These are phyloP conservation scores for Daucus carota DNA, from an alignment of 129 eudicot species.

Conservation along the genomic window DNA sequence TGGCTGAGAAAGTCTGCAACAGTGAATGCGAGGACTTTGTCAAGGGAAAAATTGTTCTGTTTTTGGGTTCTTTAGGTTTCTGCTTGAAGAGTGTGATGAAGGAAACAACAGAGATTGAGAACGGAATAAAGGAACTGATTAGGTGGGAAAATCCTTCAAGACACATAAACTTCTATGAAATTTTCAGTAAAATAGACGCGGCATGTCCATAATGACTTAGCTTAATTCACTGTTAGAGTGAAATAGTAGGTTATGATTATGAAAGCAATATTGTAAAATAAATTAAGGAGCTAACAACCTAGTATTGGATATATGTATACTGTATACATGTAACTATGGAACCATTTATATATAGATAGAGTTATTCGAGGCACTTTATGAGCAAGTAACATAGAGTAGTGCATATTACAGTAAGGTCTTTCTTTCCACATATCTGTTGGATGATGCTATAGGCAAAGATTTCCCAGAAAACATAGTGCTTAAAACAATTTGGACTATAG, in stretches of 20 bases:
- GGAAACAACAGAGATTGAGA: constrained; percentile 37
- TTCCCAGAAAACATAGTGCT: too few relatives aligned
- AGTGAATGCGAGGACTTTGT: constrained; percentile 24
- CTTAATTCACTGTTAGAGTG: constrained; percentile 7
- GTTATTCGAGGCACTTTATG: not conserved
- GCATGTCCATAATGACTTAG: constrained; percentile 17
- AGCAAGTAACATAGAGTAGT: not conserved
- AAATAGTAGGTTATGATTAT: not conserved
- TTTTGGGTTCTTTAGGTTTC: constrained; percentile 35
- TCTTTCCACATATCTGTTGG: not conserved
- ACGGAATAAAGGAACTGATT: constrained; percentile 30
- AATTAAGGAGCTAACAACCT: not conserved
- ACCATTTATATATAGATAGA: not conserved
- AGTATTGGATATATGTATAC: not conserved
- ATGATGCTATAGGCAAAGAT: not conserved
- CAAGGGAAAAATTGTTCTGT: constrained; percentile 33
- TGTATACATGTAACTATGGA: not conserved
- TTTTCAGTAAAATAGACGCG: constrained; percentile 19
- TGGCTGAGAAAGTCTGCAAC: constrained; percentile 16
- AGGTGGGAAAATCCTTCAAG: constrained; percentile 48
- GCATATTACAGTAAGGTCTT: not conserved
- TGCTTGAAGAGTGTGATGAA: constrained; percentile 40
- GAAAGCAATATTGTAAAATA: not conserved
- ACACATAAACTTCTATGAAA: constrained; percentile 25
- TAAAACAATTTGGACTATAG: not conserved